Evolutionary conservation across 129 eudicot genomes (phyloP).

Genomic region (Flaveria linearis): DNA sequence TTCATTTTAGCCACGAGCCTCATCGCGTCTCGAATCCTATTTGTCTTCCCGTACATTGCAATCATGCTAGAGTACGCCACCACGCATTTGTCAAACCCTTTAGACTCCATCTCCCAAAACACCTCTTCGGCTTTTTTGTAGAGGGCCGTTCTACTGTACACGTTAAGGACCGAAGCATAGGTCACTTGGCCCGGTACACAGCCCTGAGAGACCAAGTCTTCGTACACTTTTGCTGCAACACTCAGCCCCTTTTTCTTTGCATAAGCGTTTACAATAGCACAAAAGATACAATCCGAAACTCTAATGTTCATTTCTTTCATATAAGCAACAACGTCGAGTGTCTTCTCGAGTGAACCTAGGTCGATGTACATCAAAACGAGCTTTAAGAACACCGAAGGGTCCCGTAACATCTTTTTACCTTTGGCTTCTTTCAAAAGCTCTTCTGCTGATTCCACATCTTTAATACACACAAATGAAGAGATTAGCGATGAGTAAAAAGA

Average conservation of each 20-base stretch:
- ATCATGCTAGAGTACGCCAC: conserved; percentile 92
- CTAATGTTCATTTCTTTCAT: conserved; percentile 61
- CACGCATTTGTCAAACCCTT: conserved; percentile 71
- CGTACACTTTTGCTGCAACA: conserved; percentile 58
- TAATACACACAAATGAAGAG: conserved; percentile 56
- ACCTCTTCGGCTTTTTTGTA: conserved; percentile 66
- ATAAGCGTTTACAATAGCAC: conserved; percentile 80
- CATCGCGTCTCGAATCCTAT: conserved; percentile 64
- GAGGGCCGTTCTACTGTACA: conserved; percentile 58
- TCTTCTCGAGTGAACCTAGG: conserved; percentile 60
- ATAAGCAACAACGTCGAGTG: conserved; percentile 49
- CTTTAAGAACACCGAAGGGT: conserved; percentile 78
- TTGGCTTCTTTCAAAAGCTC: conserved; percentile 72
- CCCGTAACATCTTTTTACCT: conserved; percentile 69
- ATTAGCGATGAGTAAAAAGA: conserved; percentile 64
- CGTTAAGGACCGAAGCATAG: conserved; percentile 68
- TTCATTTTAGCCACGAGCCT: conserved; percentile 88
- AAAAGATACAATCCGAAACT: conserved; percentile 84
- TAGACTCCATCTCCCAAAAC: conserved; percentile 63
- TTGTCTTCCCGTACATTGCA: conserved; percentile 81
- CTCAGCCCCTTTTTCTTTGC: conserved; percentile 60
- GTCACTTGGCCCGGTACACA: conserved; percentile 93
- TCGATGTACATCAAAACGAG: conserved; percentile 75
- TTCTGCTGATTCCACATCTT: conserved; percentile 60
- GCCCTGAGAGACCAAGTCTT: conserved; percentile 50